phyloP scores from a whole-genome alignment of 306 rosid species.

The Pyrus bretschneideri region DNA sequence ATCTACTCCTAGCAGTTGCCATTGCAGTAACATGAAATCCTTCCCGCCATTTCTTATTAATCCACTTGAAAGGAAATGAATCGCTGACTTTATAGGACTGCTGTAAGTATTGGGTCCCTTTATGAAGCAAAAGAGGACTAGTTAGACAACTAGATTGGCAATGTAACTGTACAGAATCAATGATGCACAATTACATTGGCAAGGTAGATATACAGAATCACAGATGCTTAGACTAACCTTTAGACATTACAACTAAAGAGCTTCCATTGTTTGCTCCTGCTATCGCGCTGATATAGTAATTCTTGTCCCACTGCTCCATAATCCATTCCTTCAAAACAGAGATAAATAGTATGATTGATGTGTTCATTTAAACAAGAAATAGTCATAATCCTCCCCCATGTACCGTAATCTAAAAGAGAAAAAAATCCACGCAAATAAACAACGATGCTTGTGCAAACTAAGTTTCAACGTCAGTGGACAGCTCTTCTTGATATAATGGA shows the following conservation, averaged over 20 bases:
- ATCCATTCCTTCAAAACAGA: slow-evolving; percentile 66
- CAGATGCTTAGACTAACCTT: slow-evolving; percentile 46
- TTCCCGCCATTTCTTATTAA: slow-evolving; percentile 81
- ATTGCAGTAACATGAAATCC: slow-evolving; percentile 77
- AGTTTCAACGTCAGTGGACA: background rate
- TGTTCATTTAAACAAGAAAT: slow-evolving; percentile 26
- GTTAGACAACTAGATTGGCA: background rate
- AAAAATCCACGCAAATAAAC: background rate
- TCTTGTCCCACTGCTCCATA: slow-evolving; percentile 84
- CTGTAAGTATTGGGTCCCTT: slow-evolving; percentile 68
- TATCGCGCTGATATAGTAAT: slow-evolving; percentile 64
- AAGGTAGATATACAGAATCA: background rate
- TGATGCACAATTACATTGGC: background rate
- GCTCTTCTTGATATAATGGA: background rate
- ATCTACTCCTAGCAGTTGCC: slow-evolving; percentile 73
- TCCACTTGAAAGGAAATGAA: slow-evolving; percentile 88
- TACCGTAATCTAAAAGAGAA: background rate
- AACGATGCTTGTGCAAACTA: background rate
- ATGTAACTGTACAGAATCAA: background rate
- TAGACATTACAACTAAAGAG: slow-evolving; percentile 83
- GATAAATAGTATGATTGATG: slow-evolving; percentile 20
- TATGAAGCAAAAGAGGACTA: slow-evolving; percentile 4
- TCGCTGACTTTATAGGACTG: slow-evolving; percentile 91
- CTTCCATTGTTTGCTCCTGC: slow-evolving; percentile 76
- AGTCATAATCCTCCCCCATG: background rate